Base-by-base conservation (phyloP, 768 basidiomycete genomes). In the Antrodiella citrinella region DNA sequence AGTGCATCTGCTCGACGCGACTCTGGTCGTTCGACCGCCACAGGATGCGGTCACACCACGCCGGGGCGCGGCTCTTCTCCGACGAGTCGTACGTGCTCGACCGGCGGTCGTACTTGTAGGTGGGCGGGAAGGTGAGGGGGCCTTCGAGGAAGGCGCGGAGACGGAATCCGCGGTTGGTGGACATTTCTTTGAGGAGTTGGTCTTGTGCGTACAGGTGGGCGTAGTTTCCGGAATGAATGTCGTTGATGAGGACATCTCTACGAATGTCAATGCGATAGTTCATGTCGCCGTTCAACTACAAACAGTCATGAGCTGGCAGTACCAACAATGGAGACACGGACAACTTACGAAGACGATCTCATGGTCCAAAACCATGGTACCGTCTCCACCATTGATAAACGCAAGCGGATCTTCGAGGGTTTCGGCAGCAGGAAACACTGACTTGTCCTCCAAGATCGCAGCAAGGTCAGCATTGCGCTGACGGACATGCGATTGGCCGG, bases 181-280 rank as follows among this genome's bases (percentile, higher is more conserved):
- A 83, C 73, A 96, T 85, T 63, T 96, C 90, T 57, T 92, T 93
- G 24, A 80, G 69, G 1, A 99, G 80, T 60, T 99, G 92, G 67
- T 99, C 95, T 62, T 94, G 84, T 15, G 71, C 59, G 20, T 84
- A 65, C 5, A 99, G 78, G 26, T 68, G 69, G 2, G 74, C 67
- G 18, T 82, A 67, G 44, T 95, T 86, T 26, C 79, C 78, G 0
- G 80, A 69, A n/a, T 80, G 72, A 47, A 94, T 73, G 24, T 82
- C 77, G 0, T 82, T 69, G 44, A 91, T 68, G 57, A 94, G 89
- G 26, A 79, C 74, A 20, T 97, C 94, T 21, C 95, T 77, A 1
- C 92, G 82, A 59, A 88, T 84, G 66, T 98, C 94, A 57, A 98
- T 94, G 41, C 95, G 91, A 63, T 97, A 99, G 68, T 99, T 99